Conservation (phyloP, 106 monocot genomes). For the Acorus gramineus region DNA sequence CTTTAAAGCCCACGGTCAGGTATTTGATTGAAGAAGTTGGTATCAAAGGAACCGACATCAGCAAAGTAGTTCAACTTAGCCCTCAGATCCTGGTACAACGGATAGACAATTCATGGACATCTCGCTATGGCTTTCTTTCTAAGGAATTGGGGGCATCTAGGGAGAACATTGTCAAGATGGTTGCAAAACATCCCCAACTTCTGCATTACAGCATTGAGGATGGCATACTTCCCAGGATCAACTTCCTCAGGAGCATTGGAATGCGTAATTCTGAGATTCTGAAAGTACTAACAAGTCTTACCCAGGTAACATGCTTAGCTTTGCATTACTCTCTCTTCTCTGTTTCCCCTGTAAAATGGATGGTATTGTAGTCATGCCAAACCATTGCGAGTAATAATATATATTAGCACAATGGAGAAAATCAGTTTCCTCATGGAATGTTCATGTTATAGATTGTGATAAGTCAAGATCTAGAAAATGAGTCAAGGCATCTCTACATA, state of each 20-base stretch:
- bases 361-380: no score
- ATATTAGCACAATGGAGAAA: no score
- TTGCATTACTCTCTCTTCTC: background rate
- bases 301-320: slow-evolving; percentile 43
- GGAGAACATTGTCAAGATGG: slow-evolving; percentile 87
- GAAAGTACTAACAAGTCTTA: slow-evolving; percentile 85
- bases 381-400: no score
- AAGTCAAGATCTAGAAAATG: no score
- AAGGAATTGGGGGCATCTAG: slow-evolving; percentile 82
- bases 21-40: slow-evolving; percentile 96
- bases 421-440: no score
- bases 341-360: background rate
- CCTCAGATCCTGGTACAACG: slow-evolving; percentile 87
- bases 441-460: no score
- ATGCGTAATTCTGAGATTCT: slow-evolving; percentile 79
- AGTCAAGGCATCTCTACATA: no score
- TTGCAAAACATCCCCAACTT: slow-evolving; percentile 91
- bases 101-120: slow-evolving; percentile 74
- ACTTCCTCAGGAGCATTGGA: slow-evolving; percentile 91
- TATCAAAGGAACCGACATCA: slow-evolving; percentile 52
- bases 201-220: slow-evolving; percentile 97
- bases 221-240: slow-evolving; percentile 89
- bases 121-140: slow-evolving; percentile 65
- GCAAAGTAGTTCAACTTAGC: slow-evolving; percentile 92
- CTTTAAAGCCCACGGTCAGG: slow-evolving; percentile 75